Evolutionary conservation across 306 rosid species (phyloP).

Genomic region (Quercus cerris): DNA sequence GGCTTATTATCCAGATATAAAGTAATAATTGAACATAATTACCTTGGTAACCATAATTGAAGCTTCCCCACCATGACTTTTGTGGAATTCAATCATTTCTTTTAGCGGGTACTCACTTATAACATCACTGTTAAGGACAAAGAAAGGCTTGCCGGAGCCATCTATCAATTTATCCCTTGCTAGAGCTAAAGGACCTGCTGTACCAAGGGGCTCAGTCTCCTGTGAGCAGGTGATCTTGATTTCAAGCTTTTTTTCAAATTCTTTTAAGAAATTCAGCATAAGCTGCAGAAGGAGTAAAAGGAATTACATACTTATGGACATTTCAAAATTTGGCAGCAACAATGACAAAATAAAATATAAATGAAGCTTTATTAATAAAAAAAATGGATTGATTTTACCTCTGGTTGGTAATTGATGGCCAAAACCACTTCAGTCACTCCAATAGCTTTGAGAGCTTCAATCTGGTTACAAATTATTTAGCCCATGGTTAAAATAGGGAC

Average conservation of each 20-base stretch:
- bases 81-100: conserved; percentile 89
- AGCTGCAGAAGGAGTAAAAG: conserved; percentile 47
- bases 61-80: conserved; percentile 93
- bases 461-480: conserved; percentile 37
- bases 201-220: conserved; percentile 98
- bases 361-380: not conserved
- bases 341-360: conserved; percentile 18
- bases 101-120: conserved; percentile 93
- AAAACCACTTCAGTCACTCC: conserved; percentile 95
- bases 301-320: not conserved
- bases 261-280: conserved; percentile 96
- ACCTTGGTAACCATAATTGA: conserved; percentile 99
- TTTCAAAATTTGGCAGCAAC: conserved; percentile 18
- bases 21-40: conserved; percentile 19
- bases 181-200: conserved; percentile 99
- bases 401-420: conserved; percentile 99
- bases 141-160: conserved; percentile 84
- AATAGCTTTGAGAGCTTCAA: conserved; percentile 90
- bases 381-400: conserved; percentile 44
- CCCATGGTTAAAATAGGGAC: not conserved
- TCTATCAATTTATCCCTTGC: conserved; percentile 93
- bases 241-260: conserved; percentile 78
- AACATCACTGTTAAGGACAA: conserved; percentile 98
- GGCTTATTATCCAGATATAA: conserved; percentile 15
- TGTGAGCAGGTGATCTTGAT: conserved; percentile 98